Percentiles rank a stretch among this genome's conserved stretches.
Conservation (phyloP, 2,329 filamentous ascomycete genomes). For the Diaporthe sp. region DNA sequence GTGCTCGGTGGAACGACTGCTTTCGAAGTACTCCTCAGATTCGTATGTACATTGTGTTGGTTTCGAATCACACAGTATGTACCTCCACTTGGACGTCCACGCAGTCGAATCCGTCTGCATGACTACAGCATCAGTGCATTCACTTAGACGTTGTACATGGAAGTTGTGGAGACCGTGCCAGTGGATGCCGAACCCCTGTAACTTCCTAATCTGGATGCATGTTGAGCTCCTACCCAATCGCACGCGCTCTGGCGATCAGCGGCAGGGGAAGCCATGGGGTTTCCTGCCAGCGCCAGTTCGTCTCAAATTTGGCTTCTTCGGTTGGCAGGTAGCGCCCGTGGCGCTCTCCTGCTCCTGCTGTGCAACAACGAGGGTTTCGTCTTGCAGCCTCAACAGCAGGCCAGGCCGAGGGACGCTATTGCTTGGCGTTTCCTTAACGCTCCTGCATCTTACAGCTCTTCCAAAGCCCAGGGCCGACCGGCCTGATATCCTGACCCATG, state of each 20-base stretch:
- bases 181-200: conserved; percentile 13
- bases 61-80: too few species aligned
- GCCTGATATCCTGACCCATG: background rate
- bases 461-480: background rate
- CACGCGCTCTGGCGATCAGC: background rate
- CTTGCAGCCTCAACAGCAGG: conserved; percentile 5
- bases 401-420: background rate
- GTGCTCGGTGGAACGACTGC: background rate
- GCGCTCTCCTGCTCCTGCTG: conserved; percentile 21
- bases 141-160: background rate
- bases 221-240: conserved; percentile 29
- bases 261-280: conserved; percentile 8
- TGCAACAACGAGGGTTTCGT: conserved; percentile 30
- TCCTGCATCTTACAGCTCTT: background rate
- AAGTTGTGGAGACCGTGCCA: background rate
- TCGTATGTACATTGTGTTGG: background rate
- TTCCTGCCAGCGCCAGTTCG: conserved; percentile 10
- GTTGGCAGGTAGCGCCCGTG: conserved; percentile 17
- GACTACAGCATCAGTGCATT: background rate
- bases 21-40: background rate
- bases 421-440: conserved; percentile 30
- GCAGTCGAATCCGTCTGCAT: background rate
- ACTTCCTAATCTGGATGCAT: conserved; percentile 34
- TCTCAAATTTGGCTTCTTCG: background rate
- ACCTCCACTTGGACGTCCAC: background rate